Evolutionary conservation across 192 early-diverging fungal species (phyloP).

Genomic region (Umbelopsis sp.): DNA sequence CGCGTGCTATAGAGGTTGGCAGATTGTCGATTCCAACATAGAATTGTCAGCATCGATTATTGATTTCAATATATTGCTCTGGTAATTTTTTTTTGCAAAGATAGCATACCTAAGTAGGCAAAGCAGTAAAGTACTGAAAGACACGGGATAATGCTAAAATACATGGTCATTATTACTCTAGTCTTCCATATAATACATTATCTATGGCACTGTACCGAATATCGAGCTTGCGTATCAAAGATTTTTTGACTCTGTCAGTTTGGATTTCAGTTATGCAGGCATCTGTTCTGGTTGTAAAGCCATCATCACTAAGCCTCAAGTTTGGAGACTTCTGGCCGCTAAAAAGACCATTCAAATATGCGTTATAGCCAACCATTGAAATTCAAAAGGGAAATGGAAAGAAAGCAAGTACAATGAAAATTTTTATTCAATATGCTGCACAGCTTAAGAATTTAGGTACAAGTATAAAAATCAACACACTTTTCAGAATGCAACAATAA

Average conservation of each 20-base stretch:
- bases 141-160: background rate
- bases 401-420: no score
- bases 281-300: background rate
- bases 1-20: background rate
- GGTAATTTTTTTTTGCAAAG: background rate
- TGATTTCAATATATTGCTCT: no score
- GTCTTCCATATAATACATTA: no score
- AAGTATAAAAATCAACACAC: no score
- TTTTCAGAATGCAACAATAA: no score
- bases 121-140: constrained; percentile 11
- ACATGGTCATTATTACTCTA: background rate
- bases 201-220: background rate
- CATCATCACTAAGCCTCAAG: background rate
- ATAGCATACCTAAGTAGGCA: constrained; percentile 1
- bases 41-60: no score
- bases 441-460: no score
- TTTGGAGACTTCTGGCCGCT: background rate
- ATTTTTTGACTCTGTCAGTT: background rate
- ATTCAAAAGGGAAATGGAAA: background rate
- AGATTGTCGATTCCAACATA: background rate
- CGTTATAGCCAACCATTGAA: background rate
- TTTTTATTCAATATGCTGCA: no score
- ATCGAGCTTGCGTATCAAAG: constrained; percentile 14
- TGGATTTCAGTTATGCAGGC: background rate
- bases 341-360: background rate